Evolutionary conservation across 2,329 filamentous ascomycete species (phyloP).

Genomic region (Oidium heveae): DNA sequence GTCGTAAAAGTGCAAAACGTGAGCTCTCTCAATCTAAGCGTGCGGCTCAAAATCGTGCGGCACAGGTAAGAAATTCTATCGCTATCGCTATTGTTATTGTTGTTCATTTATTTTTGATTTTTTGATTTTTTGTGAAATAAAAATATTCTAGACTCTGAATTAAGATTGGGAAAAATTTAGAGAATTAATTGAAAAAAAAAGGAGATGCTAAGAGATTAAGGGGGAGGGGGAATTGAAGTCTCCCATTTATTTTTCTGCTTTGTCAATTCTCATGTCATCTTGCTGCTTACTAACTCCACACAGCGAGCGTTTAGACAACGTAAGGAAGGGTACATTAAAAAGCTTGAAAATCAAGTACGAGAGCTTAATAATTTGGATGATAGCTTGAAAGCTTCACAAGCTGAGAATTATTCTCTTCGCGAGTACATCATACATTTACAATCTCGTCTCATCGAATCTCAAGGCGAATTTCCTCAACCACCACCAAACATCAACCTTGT

Average conservation of each 20-base stretch:
- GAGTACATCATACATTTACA: slow-evolving; percentile 88
- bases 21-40: slow-evolving; percentile 90
- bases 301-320: slow-evolving; percentile 91
- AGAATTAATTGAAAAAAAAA: too few species aligned
- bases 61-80: slow-evolving; percentile 42
- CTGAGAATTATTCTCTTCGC: slow-evolving; percentile 71
- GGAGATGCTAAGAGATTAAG: not conserved
- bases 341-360: slow-evolving; percentile 79
- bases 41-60: slow-evolving; percentile 85
- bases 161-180: slow-evolving; percentile 1
- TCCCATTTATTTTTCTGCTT: slow-evolving; percentile 12
- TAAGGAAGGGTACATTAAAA: slow-evolving; percentile 96
- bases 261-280: slow-evolving; percentile 17
- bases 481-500: slow-evolving; percentile 55
- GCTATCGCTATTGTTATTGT: not conserved
- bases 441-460: slow-evolving; percentile 56
- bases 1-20: slow-evolving; percentile 54
- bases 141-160: slow-evolving; percentile 1
- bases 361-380: slow-evolving; percentile 54
- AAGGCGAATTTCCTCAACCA: slow-evolving; percentile 63
- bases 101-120: too few species aligned
- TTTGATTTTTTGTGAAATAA: too few species aligned
- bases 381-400: slow-evolving; percentile 54
- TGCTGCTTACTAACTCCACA: slow-evolving; percentile 7
- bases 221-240: slow-evolving; percentile 3